Percentiles rank a stretch among this genome's conserved stretches.
Conservation (phyloP, 1,284 basidiomycete genomes). For the Kalmanozyma brasiliensis region DNA sequence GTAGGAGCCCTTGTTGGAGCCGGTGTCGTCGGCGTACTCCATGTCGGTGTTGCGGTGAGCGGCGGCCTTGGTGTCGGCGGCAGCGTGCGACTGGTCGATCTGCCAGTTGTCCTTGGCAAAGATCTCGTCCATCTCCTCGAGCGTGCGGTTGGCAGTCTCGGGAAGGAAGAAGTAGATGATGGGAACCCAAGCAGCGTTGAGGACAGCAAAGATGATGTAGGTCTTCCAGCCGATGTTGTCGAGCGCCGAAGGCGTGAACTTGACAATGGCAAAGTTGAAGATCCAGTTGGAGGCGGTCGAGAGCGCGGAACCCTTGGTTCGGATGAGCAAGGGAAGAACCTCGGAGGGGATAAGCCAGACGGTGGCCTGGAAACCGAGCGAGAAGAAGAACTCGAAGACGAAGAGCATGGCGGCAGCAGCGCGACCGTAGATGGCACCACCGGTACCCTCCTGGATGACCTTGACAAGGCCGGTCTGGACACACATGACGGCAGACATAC, state of each 20-base stretch:
- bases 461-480: slow-evolving; percentile 72
- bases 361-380: slow-evolving; percentile 79
- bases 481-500: slow-evolving; percentile 75
- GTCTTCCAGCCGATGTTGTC: slow-evolving; percentile 70
- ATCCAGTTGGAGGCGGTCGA: slow-evolving; percentile 66
- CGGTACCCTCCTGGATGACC: slow-evolving; percentile 67
- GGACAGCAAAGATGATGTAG: slow-evolving; percentile 65
- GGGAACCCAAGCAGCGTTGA: slow-evolving; percentile 66
- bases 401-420: slow-evolving; percentile 73
- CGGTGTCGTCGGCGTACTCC: slow-evolving; percentile 32
- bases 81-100: slow-evolving; percentile 30
- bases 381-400: slow-evolving; percentile 77
- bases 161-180: slow-evolving; percentile 66
- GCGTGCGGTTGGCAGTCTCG: slow-evolving; percentile 65
- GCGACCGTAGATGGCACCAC: slow-evolving; percentile 71
- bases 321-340: slow-evolving; percentile 67
- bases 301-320: slow-evolving; percentile 68
- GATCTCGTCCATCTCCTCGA: slow-evolving; percentile 66
- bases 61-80: slow-evolving; percentile 31
- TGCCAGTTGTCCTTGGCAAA: slow-evolving; percentile 52
- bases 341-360: slow-evolving; percentile 71
- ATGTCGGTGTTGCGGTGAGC: slow-evolving; percentile 25
- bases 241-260: slow-evolving; percentile 74
- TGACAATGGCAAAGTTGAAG: slow-evolving; percentile 70
- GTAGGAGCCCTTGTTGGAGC: slow-evolving; percentile 20